Percentiles rank a stretch among this genome's conserved stretches.
Conservation (phyloP, 805 yeast species). For the Yamadazyma sp. region DNA sequence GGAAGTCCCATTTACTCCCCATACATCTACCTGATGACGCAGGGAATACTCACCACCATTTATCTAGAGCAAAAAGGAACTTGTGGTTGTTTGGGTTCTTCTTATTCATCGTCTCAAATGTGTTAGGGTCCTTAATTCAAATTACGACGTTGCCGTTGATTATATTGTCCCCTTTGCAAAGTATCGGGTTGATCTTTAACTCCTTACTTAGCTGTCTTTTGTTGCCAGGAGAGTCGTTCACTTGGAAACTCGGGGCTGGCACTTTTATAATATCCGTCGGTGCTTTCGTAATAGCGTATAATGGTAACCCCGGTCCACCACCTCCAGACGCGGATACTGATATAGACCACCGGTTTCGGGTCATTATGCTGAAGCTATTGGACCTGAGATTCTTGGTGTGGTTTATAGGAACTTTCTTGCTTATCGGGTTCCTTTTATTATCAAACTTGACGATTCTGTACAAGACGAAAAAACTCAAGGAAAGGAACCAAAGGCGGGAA, state of each 20-base stretch:
- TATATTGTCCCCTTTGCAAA: conserved; percentile 78
- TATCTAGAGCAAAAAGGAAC: conserved; percentile 41
- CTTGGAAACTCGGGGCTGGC: conserved; percentile 56
- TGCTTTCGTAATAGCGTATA: conserved; percentile 73
- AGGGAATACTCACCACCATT: conserved; percentile 24
- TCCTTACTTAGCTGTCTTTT: conserved; percentile 65
- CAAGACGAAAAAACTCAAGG: conserved; percentile 14
- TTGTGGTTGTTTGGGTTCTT: conserved; percentile 76
- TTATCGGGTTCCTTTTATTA: conserved; percentile 25
- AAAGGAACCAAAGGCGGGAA: conserved; percentile 9
- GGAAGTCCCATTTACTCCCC: conserved; percentile 65
- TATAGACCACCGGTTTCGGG: conserved; percentile 34
- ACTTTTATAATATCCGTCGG: conserved; percentile 70
- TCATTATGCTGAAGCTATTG: conserved; percentile 35
- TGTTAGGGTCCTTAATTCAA: conserved; percentile 81
- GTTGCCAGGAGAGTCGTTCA: conserved; percentile 67
- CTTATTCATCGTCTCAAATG: conserved; percentile 69
- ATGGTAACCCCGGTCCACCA: conserved; percentile 48
- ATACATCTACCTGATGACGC: conserved; percentile 19
- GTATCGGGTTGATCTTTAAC: conserved; percentile 86
- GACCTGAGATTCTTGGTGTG: conserved; percentile 56
- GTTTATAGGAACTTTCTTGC: conserved; percentile 42
- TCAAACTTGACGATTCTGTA: conserved; percentile 21
- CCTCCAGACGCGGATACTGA: conserved; percentile 24
- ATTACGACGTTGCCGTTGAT: conserved; percentile 81